These are phyloP conservation scores for Citrullus amarus DNA, from an alignment of 306 rosid genomes.

Conservation along the genomic window DNA sequence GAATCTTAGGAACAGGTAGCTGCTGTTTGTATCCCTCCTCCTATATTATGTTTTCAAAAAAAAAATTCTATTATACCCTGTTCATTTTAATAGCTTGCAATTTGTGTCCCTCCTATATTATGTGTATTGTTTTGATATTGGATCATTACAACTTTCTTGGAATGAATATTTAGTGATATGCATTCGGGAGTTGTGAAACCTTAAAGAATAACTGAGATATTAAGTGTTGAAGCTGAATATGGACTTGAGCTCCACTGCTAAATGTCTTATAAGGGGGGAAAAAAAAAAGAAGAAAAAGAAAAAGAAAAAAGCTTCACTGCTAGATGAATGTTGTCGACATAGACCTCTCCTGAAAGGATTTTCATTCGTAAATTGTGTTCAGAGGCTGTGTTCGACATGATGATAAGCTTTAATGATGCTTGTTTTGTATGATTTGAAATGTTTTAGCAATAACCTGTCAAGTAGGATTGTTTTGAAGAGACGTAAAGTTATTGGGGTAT, in stretches of 20 bases:
- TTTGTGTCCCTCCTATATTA: background rate
- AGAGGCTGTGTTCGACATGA: background rate
- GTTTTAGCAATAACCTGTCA: background rate
- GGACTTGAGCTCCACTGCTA: background rate
- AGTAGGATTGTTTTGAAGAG: background rate
- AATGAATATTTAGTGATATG: background rate
- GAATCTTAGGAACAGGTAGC: background rate
- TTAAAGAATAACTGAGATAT: background rate
- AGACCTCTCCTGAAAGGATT: background rate
- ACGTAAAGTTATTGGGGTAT: background rate
- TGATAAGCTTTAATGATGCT: background rate
- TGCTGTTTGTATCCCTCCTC: background rate
- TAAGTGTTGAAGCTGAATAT: background rate
- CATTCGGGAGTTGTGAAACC: background rate
- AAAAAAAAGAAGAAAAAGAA: no score
- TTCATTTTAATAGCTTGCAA: background rate
- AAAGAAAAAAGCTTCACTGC: background rate
- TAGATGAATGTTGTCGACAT: background rate
- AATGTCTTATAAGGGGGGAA: background rate
- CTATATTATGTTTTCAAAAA: background rate
- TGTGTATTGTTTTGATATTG: background rate
- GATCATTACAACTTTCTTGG: background rate
- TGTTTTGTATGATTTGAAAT: background rate
- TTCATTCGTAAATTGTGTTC: background rate
- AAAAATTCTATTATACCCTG: background rate